Evolutionary conservation across 345 rosid genomes (phyloP).

Genomic region (Kandelia obovata): DNA sequence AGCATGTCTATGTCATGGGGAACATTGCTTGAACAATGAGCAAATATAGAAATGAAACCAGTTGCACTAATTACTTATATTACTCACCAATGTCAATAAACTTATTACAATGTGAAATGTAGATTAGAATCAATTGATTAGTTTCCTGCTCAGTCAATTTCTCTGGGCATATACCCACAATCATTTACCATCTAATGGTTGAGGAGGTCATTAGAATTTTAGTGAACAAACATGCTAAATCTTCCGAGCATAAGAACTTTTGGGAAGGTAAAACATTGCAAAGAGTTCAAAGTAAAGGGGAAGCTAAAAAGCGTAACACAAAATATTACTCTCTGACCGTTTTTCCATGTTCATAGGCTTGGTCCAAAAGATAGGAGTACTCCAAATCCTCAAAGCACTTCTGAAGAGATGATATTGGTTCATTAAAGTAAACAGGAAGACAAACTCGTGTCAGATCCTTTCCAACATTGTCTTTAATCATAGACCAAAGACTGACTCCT

Average conservation of each 20-base stretch:
- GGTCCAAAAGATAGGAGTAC: slow-evolving; percentile 86
- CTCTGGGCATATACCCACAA: neutral
- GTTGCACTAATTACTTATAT: neutral
- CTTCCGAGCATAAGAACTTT: too few species aligned
- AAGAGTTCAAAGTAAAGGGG: neutral
- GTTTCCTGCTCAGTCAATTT: neutral
- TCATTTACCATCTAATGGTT: neutral
- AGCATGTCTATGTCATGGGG: neutral
- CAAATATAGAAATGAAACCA: neutral
- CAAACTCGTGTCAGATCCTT: slow-evolving; percentile 96
- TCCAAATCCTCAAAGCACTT: slow-evolving; percentile 96
- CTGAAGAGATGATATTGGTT: slow-evolving; percentile 96
- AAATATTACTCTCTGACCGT: slow-evolving; percentile 44
- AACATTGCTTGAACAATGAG: neutral
- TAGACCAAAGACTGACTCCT: slow-evolving; percentile 98
- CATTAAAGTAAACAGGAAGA: slow-evolving; percentile 95
- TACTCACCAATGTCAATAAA: neutral
- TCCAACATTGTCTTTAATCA: slow-evolving; percentile 98
- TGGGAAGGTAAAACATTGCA: neutral
- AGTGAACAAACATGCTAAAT: too few species aligned
- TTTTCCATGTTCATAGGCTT: slow-evolving; percentile 79
- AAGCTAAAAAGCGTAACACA: neutral
- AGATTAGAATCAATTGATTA: neutral
- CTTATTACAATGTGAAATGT: neutral
- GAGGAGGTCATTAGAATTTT: too few species aligned